Evolutionary conservation across 2,329 filamentous ascomycete genomes (phyloP), one percentile per base, ranked within the genome.

Genomic region (Aspergillus viridinutans): DNA sequence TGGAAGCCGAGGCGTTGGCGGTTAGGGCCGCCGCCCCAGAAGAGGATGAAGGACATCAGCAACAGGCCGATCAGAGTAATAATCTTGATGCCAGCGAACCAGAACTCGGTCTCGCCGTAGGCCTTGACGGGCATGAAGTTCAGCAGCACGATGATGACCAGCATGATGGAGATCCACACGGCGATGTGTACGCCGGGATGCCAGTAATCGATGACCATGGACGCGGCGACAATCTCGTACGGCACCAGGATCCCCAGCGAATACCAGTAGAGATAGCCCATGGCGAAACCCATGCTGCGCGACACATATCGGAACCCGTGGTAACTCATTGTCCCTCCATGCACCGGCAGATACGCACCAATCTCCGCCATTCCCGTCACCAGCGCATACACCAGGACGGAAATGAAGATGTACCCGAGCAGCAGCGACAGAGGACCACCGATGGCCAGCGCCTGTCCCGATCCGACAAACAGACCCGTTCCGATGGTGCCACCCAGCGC

Each of bases 181-280:
- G 75, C 76, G 6, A 78, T 70, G 45, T 77, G 74, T 50, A 79
- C 72, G 20, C 66, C 64, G 3, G 73, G 69, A 10, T 73, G 64
- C 86, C 86, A 89, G 67, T 83, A 88, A 58, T 83, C 74, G 58
- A 89, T 85, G 29, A 89, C 78, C n/a, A 88, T 80, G 43, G 83
- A 81, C 12, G 85, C 84, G 7, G 86, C 86, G 0, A 83, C 84
- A 58, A 89, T 85, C 71, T 89, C 86, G 57, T 83, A 81, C 50
- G 76, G 78, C 0, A 81, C 74, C 40, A 79, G 67, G 29, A 81
- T 79, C 0, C 77, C 75, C 50, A 74, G 64, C 1, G 74, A 74
- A 53, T 80, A 81, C 78, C 78, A 81, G 63, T 80, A 80, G 3
- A 76, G 63, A 47, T 76, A 77, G 20, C 76, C 76, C 61, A 76